phyloP scores from a whole-genome alignment of 2,329 filamentous ascomycete species.

The Thielaviopsis cerberus region DNA sequence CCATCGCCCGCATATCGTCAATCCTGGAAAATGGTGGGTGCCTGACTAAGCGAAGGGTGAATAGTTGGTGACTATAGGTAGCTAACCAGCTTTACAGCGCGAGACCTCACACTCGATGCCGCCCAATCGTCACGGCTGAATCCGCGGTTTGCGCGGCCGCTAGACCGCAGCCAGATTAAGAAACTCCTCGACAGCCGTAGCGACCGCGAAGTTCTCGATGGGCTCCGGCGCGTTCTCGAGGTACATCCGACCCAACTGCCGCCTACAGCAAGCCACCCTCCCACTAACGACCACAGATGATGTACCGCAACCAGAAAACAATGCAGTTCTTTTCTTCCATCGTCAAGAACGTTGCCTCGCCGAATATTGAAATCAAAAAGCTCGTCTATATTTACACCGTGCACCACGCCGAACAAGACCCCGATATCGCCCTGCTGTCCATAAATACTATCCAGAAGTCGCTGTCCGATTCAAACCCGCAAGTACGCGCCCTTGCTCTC shows the following conservation, averaged over 20 bases:
- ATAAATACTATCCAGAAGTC: constrained; percentile 99
- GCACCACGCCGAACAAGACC: constrained; percentile 88
- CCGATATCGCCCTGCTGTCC: constrained; percentile 81
- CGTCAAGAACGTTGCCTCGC: constrained; percentile 91
- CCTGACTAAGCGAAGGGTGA: no score
- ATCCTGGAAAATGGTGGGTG: constrained; percentile 78
- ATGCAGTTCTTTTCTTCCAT: constrained; percentile 91
- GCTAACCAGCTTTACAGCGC: constrained; percentile 36
- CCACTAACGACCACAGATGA: constrained; percentile 46
- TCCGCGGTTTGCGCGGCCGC: constrained; percentile 40
- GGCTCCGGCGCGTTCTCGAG: constrained; percentile 70
- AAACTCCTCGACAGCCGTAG: constrained; percentile 85
- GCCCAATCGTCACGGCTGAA: constrained; percentile 66
- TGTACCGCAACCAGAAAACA: constrained; percentile 78
- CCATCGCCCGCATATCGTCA: constrained; percentile 79
- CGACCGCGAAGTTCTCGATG: constrained; percentile 84
- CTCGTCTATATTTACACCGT: constrained; percentile 97
- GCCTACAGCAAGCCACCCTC: not conserved
- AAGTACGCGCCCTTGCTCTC: constrained; percentile 76
- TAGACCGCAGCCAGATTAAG: constrained; percentile 73
- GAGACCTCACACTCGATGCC: constrained; percentile 93
- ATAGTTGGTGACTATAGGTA: no score
- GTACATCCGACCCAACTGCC: constrained; percentile 29
- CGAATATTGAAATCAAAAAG: constrained; percentile 89
- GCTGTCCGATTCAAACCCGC: constrained; percentile 76